Percentiles rank a stretch among this genome's conserved stretches.
These are phyloP conservation scores for Termitomyces heimii DNA, from an alignment of 768 basidiomycete species.

Conservation along the genomic window DNA sequence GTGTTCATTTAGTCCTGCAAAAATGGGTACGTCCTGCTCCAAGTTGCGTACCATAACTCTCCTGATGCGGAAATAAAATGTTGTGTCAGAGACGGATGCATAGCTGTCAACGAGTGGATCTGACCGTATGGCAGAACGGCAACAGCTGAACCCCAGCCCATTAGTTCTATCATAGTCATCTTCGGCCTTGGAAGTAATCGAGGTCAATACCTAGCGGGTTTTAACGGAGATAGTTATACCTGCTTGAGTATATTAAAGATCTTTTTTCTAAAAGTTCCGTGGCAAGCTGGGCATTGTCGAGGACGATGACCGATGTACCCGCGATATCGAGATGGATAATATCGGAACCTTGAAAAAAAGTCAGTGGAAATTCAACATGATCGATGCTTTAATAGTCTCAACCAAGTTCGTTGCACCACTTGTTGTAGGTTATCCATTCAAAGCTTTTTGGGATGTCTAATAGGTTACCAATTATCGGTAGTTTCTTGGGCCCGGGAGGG, in stretches of 20 bases:
- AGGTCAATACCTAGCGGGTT: background rate
- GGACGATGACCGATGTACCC: background rate
- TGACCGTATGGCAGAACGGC: constrained; percentile 13
- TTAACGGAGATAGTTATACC: background rate
- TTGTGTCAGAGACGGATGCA: background rate
- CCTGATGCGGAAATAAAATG: background rate
- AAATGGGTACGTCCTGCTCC: background rate
- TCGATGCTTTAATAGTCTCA: background rate
- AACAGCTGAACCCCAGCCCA: constrained; percentile 16
- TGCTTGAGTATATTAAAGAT: constrained; percentile 16
- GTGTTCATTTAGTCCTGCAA: background rate
- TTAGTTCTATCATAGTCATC: constrained; percentile 18
- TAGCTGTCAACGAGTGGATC: background rate
- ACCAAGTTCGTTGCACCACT: background rate
- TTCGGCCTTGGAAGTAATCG: background rate
- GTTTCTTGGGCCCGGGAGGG: background rate
- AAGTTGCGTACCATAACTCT: constrained; percentile 4
- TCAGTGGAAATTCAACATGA: background rate
- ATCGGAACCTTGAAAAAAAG: background rate
- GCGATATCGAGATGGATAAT: background rate
- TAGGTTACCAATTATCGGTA: background rate
- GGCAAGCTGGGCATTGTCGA: background rate
- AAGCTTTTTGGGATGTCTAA: background rate
- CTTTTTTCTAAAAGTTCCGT: constrained; percentile 19
- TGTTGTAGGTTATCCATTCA: background rate